Conservation (phyloP, 805 yeast genomes). For the Hermanozyma aechmeae region DNA sequence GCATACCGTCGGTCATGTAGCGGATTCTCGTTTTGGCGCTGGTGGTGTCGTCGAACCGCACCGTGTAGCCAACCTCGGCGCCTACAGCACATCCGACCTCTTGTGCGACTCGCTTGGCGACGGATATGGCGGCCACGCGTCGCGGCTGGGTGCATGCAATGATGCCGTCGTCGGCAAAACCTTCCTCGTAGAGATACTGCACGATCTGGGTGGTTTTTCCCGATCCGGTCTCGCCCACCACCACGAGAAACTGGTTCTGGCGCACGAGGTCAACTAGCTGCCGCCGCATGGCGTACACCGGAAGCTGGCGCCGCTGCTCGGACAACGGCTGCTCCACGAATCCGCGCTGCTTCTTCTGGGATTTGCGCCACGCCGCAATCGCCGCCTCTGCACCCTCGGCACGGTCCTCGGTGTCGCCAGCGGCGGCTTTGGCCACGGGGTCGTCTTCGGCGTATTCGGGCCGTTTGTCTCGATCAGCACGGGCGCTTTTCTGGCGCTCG, state of each 20-base stretch:
- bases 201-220: slow-evolving; percentile 95
- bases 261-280: slow-evolving; percentile 51
- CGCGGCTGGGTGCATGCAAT: slow-evolving; percentile 93
- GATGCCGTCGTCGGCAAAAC: slow-evolving; percentile 46
- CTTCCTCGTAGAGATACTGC: slow-evolving; percentile 77
- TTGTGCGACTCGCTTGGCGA: slow-evolving; percentile 85
- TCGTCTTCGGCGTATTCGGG: no score
- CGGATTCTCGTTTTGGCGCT: slow-evolving; percentile 61
- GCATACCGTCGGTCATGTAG: slow-evolving; percentile 95
- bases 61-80: slow-evolving; percentile 76
- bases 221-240: slow-evolving; percentile 87
- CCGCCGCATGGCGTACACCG: slow-evolving; percentile 59
- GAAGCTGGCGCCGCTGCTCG: no score
- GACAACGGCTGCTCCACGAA: no score
- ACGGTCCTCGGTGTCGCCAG: no score
- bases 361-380: no score
- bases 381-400: no score
- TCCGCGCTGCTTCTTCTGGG: no score
- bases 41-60: slow-evolving; percentile 76
- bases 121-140: slow-evolving; percentile 89
- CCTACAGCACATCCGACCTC: slow-evolving; percentile 83
- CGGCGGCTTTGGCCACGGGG: no score
- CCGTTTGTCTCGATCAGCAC: no score
- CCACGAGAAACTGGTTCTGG: slow-evolving; percentile 57
- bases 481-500: no score